phyloP scores from a whole-genome alignment of 305 asterid genomes.

The Striga hermonthica region DNA sequence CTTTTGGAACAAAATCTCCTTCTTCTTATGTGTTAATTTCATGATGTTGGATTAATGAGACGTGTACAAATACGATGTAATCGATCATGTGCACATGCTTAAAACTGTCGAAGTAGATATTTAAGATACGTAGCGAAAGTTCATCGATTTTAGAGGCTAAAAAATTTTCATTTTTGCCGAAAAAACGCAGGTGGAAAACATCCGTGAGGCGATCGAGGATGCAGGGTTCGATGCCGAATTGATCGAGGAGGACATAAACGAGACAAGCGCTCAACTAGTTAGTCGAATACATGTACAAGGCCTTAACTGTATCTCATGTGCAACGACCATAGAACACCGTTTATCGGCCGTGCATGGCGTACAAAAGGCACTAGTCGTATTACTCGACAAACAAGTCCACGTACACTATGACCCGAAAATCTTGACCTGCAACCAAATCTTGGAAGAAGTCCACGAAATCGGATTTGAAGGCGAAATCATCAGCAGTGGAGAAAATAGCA shows the following conservation, averaged over 20 bases:
- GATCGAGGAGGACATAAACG: conserved; percentile 41
- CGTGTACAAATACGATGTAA: neutral
- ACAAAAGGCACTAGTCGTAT: conserved; percentile 37
- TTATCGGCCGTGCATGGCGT: conserved; percentile 48
- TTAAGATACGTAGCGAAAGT: neutral
- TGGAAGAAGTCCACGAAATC: conserved; percentile 40
- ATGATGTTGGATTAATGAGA: too few species aligned
- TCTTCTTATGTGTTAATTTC: too few species aligned
- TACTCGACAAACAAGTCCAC: conserved; percentile 37
- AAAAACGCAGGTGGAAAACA: conserved; percentile 53
- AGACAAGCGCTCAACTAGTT: conserved; percentile 36
- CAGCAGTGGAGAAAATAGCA: conserved; percentile 44
- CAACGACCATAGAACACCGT: conserved; percentile 52
- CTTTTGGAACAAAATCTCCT: too few species aligned
- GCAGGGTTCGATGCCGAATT: conserved; percentile 63
- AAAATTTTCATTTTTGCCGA: neutral
- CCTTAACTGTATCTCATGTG: conserved; percentile 67
- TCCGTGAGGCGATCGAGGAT: conserved; percentile 68
- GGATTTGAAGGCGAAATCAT: conserved; percentile 60
- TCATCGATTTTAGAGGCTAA: neutral
- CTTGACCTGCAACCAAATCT: conserved; percentile 36
- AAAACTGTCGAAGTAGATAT: neutral
- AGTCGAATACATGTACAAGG: conserved; percentile 55
- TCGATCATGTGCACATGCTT: neutral
- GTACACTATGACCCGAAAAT: conserved; percentile 46